These are phyloP conservation scores for Aristolochia fimbriata DNA, from an alignment of 164 flowering plant species.

Conservation along the genomic window DNA sequence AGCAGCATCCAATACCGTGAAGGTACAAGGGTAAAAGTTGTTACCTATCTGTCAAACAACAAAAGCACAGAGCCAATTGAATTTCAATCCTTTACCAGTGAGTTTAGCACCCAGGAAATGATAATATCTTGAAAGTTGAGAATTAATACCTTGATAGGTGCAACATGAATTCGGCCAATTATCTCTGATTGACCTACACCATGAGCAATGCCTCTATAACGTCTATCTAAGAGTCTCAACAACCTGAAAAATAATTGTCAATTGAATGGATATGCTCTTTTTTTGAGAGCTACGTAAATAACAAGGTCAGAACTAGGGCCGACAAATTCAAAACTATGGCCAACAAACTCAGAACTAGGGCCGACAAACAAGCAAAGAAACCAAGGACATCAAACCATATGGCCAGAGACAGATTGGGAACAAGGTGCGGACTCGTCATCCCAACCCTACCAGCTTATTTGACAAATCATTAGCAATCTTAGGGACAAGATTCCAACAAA, in stretches of 20 bases:
- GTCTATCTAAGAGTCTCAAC: slow-evolving; percentile 77
- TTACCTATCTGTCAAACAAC: slow-evolving; percentile 58
- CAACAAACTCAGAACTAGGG: no score
- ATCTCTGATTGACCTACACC: slow-evolving; percentile 98
- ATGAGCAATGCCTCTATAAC: slow-evolving; percentile 91
- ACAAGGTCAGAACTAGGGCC: no score
- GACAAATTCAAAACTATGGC: no score
- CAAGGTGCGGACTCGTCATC: no score
- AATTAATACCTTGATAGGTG: slow-evolving; percentile 75
- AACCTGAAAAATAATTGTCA: slow-evolving; percentile 33
- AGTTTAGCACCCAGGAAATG: background rate
- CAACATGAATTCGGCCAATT: slow-evolving; percentile 93
- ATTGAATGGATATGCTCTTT: no score
- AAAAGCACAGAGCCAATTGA: background rate
- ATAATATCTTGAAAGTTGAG: slow-evolving; percentile 74
- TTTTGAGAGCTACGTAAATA: no score
- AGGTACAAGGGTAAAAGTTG: slow-evolving; percentile 86
- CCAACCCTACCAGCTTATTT: no score
- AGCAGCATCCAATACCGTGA: slow-evolving; percentile 78
- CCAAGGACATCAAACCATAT: no score
- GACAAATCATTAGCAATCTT: no score
- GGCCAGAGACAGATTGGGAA: no score
- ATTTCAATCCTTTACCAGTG: background rate
- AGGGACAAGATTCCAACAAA: no score
- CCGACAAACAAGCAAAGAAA: no score